A percentile compares a stretch with the other conserved stretches of the same genome.
phyloP scores from a whole-genome alignment of 2,329 filamentous ascomycete species.

The Fusarium redolens region DNA sequence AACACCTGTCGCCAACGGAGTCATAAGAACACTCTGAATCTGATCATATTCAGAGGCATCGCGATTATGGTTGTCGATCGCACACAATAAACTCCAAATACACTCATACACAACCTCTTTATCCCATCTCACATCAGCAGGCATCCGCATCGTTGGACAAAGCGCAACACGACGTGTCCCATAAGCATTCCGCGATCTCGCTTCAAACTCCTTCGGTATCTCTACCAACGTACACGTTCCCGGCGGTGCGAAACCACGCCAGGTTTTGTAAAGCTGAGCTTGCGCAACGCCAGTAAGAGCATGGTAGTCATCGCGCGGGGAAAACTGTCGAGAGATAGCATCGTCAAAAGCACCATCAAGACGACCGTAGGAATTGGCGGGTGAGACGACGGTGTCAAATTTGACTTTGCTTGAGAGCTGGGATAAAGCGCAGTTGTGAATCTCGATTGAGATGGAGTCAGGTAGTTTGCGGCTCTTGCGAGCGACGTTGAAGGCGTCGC shows the following conservation, averaged over 20 bases:
- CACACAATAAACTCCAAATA: conserved; percentile 62
- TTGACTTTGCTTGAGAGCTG: conserved; percentile 49
- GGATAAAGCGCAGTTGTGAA: conserved; percentile 55
- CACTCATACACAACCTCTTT: conserved; percentile 65
- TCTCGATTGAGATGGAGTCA: conserved; percentile 45
- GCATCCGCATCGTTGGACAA: conserved; percentile 65
- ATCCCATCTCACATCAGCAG: conserved; percentile 59
- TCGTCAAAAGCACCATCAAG: conserved; percentile 67
- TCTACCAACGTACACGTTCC: conserved; percentile 61
- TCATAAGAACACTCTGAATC: conserved; percentile 61
- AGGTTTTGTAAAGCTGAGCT: conserved; percentile 56
- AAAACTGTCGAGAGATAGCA: conserved; percentile 62
- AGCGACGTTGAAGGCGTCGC: conserved; percentile 16
- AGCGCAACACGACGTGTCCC: conserved; percentile 58
- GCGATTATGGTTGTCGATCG: conserved; percentile 61
- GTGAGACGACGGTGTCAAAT: conserved; percentile 64
- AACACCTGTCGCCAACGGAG: conserved; percentile 62
- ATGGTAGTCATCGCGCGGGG: conserved; percentile 57
- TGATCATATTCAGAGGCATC: conserved; percentile 17
- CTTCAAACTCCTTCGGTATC: conserved; percentile 54
- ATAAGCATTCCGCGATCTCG: conserved; percentile 52
- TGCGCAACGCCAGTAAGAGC: conserved; percentile 61
- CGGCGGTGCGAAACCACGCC: conserved; percentile 62
- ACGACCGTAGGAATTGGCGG: conserved; percentile 65
- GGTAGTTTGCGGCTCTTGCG: conserved; percentile 42